Evolutionary conservation across 164 flowering plant genomes (phyloP), one percentile per base, ranked within the genome.

Genomic region (Vitis rotundifolia): DNA sequence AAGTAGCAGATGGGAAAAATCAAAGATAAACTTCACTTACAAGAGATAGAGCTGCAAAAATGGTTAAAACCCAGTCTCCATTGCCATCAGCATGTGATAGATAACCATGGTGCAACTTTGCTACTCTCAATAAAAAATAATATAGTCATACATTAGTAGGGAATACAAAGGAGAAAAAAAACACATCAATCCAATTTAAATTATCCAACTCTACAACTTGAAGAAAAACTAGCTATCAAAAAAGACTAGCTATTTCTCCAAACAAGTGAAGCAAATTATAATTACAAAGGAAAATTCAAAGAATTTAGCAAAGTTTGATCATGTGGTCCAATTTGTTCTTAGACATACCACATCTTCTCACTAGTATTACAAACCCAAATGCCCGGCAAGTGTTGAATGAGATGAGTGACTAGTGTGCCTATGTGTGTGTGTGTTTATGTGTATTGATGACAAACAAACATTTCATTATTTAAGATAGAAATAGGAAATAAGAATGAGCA

Each of bases 11-110:
- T 37, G 70, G 15, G 44, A 5, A 49, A 51, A 52, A 61, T 62
- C 5, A 69, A 7, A 67, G 26, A 66, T 29, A 54, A 59, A 61
- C 49, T 57, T 12, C 48, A 81, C 97, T 85, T 80, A 94, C 97
- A 75, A 84, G 88, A 57, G 98, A 88, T 67, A 92, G 69, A 67
- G 99, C 96, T 5, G 94, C 72, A 74, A 86, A 91, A 72, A 94
- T 93, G 14, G 99, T 94, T 63, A 91, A 73, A 68, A 91, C 99
- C 97, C 97, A 94, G 79, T 94, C 99, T 78, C 97, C 99, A 78
- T 94, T 92, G 44, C 98, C 99, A 86, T 92, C 99, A 61, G 97
- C 97, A 76, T 90, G 80, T 47, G 89, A 69, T 8, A 95, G 81
- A 81, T 83, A 75, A 54, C 98, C 98, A 79, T 86, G 99, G 56